Evolutionary conservation across 1,284 basidiomycete species (phyloP).

Genomic region (Mycosarcoma mackinlayi): DNA sequence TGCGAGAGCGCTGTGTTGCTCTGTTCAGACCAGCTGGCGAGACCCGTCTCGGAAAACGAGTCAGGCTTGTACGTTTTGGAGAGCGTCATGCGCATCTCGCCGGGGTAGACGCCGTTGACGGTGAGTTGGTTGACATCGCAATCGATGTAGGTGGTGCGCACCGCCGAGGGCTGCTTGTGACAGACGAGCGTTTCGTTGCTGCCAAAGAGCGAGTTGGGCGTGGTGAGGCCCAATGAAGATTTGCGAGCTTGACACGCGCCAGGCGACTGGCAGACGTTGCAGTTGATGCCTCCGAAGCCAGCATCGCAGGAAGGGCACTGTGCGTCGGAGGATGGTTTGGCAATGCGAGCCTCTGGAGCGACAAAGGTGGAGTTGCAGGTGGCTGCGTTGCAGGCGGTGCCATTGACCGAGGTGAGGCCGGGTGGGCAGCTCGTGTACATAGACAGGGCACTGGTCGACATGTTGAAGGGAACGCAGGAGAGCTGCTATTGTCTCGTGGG

Average conservation of each 20-base stretch:
- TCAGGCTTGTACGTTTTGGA: constrained; percentile 48
- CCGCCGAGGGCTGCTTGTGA: constrained; percentile 52
- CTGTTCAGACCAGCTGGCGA: constrained; percentile 44
- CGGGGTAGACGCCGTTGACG: constrained; percentile 49
- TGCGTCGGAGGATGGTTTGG: constrained; percentile 32
- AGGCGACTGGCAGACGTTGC: constrained; percentile 54
- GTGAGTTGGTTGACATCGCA: constrained; percentile 50
- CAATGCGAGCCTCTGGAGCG: constrained; percentile 29
- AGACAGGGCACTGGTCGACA: constrained; percentile 44
- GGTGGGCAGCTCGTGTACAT: constrained; percentile 54
- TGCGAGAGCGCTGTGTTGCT: constrained; percentile 50
- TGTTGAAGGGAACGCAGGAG: constrained; percentile 7
- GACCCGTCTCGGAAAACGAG: constrained; percentile 41
- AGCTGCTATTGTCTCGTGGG: background rate
- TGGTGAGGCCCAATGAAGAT: constrained; percentile 21
- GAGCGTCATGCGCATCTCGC: constrained; percentile 52
- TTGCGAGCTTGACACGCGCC: constrained; percentile 43
- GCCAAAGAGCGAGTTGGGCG: constrained; percentile 27
- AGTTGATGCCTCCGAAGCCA: constrained; percentile 58
- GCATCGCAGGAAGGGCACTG: constrained; percentile 46
- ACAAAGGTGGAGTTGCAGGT: constrained; percentile 56
- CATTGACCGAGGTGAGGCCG: constrained; percentile 44
- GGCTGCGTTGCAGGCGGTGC: constrained; percentile 48
- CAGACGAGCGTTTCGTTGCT: constrained; percentile 48
- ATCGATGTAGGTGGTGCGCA: constrained; percentile 49